Evolutionary conservation across 306 rosid species (phyloP), one percentile per base, ranked within the genome.

Genomic region (Pterocarpus santalinus): DNA sequence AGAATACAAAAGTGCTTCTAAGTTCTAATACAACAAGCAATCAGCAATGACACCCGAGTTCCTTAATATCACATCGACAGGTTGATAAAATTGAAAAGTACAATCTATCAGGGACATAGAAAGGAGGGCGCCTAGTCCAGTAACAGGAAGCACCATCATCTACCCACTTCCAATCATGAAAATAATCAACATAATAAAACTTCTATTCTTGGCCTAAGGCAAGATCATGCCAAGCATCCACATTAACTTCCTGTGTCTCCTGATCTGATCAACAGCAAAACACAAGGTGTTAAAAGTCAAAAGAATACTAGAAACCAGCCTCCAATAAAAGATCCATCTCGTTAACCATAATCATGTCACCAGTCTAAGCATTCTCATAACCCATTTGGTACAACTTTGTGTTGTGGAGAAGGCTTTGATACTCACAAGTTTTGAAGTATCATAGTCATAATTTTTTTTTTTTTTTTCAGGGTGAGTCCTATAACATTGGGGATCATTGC

Each of bases 141-240:
- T 70, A 60, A 33, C 65, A 11, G 30, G 67, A 78, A 77, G 77
- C 69, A 68, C 44, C 61, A 63, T 55, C 69, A n/a, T 68, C 67
- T 9, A 60, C 78, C n/a, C 17, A 70, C 77, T 65, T 47, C 74
- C 39, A 38, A 77, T 73, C 60, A 69, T 22, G 32, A 10, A 67
- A 55, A 17, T 32, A 77, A 39, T 51, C 17, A 32, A 72, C 65
- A 49, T 36, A 7, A 6, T 76, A 66, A 53, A 61, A 35, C 46
- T 77, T 73, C 69, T 87, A 78, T 47, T 87, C 86, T 78, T 75
- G 80, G 15, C 81, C 85, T 10, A 75, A 73, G 81, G 90, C 90
- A 79, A 87, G 90, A 79, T 87, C 90, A 2, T 87, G 90, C 90
- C 90, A 87, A 65, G 49, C 15, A 82, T 87, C 88, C 74, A 2